Percentiles rank a stretch among this genome's conserved stretches.
Evolutionary conservation across 2,329 filamentous ascomycete species (phyloP).

Genomic region (Pseudogymnoascus sp.): DNA sequence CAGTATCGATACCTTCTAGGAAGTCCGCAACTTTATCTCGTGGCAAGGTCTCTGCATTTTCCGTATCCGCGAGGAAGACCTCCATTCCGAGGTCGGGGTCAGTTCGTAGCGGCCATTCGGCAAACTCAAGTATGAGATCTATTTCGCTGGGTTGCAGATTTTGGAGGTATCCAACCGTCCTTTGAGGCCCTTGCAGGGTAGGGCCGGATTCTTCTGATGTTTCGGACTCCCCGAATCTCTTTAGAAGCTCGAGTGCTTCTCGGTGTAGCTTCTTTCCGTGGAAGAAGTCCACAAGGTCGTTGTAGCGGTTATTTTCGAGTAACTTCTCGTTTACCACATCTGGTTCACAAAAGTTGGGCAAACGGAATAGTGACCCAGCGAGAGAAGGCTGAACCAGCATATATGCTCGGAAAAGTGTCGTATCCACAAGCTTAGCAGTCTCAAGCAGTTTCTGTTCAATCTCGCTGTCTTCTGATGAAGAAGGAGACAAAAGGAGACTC

Average conservation of each 20-base stretch:
- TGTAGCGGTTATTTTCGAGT: constrained; percentile 80
- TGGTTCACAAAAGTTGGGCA: constrained; percentile 95
- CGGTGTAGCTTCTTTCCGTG: constrained; percentile 91
- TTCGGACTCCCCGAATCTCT: constrained; percentile 65
- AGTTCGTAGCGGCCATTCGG: constrained; percentile 73
- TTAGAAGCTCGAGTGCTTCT: constrained; percentile 74
- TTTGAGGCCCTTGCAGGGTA: constrained; percentile 66
- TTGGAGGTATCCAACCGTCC: constrained; percentile 86
- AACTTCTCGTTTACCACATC: constrained; percentile 90
- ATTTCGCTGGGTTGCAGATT: constrained; percentile 79
- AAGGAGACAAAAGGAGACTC: constrained; percentile 43
- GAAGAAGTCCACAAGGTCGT: constrained; percentile 93
- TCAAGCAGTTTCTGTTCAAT: constrained; percentile 65
- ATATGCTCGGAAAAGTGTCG: constrained; percentile 86
- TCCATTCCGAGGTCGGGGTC: constrained; percentile 79
- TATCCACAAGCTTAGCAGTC: constrained; percentile 82
- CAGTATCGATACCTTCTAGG: constrained; percentile 59
- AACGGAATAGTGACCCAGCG: constrained; percentile 83
- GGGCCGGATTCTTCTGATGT: constrained; percentile 44
- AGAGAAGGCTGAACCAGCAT: constrained; percentile 86
- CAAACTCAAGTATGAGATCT: constrained; percentile 85
- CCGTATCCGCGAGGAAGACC: constrained; percentile 84
- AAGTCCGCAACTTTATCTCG: constrained; percentile 69
- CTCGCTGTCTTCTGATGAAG: constrained; percentile 39
- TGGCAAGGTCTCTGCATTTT: constrained; percentile 87